Conservation (phyloP, 441 rosid genomes). For the Omphalea diandra region DNA sequence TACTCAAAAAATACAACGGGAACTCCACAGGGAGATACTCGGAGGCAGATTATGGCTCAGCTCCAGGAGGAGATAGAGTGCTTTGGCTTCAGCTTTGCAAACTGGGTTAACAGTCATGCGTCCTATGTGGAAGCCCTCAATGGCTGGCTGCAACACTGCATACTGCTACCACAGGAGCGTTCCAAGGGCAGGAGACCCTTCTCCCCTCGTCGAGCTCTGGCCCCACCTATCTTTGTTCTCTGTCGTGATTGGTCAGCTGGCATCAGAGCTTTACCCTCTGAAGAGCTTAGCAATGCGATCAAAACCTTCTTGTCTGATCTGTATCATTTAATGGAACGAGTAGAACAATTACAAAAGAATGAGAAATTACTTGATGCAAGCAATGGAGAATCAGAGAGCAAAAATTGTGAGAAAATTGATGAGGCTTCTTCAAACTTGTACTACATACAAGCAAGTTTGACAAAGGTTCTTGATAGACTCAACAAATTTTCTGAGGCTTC, state of each 20-base stretch:
- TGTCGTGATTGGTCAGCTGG: constrained; percentile 83
- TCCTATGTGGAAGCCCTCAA: constrained; percentile 73
- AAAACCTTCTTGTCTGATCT: constrained; percentile 59
- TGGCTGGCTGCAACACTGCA: constrained; percentile 81
- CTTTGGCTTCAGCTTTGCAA: constrained; percentile 76
- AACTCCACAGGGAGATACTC: constrained; percentile 37
- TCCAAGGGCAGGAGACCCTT: constrained; percentile 56
- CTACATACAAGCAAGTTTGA: constrained; percentile 59
- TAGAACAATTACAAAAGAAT: constrained; percentile 27
- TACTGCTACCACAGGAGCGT: constrained; percentile 70
- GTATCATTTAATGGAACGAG: constrained; percentile 40
- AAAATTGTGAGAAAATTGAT: constrained; percentile 37
- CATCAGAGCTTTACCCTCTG: constrained; percentile 60
- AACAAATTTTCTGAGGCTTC: constrained; percentile 85
- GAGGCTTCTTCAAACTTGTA: constrained; percentile 44
- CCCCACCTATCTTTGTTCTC: constrained; percentile 80
- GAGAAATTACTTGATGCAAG: constrained; percentile 29
- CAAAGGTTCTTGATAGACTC: constrained; percentile 74
- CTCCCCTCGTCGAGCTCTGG: constrained; percentile 70
- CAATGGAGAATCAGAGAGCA: constrained; percentile 31
- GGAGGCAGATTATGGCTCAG: constrained; percentile 52
- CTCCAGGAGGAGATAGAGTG: constrained; percentile 71
- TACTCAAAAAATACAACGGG: constrained; percentile 54
- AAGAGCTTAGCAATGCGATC: constrained; percentile 60
- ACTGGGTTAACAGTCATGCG: constrained; percentile 66